Conservation (phyloP, 768 basidiomycete genomes). For the Tulasnella sp. region DNA sequence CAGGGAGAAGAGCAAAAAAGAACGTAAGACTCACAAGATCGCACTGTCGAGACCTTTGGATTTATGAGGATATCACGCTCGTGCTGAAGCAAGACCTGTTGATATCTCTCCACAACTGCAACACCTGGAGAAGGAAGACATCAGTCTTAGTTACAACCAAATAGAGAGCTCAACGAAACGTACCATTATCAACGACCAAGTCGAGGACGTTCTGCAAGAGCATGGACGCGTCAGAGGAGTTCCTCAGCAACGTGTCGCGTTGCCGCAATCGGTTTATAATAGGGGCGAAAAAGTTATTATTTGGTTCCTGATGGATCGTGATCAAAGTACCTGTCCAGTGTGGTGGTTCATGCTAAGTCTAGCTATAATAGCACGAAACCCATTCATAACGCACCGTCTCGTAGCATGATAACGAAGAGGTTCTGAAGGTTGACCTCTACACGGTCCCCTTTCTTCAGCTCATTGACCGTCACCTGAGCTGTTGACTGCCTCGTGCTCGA, state of each 20-base stretch:
- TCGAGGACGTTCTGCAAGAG: neutral
- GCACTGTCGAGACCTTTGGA: conserved; percentile 49
- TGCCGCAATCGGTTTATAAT: conserved; percentile 43
- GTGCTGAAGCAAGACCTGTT: conserved; percentile 46
- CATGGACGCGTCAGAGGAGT: neutral
- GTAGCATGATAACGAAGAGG: conserved; percentile 55
- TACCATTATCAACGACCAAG: neutral
- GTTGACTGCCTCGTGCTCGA: no score
- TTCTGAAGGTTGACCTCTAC: conserved; percentile 49
- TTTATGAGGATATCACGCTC: conserved; percentile 49
- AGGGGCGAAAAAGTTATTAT: conserved; percentile 39
- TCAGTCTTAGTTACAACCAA: neutral
- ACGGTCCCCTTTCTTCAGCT: conserved; percentile 43
- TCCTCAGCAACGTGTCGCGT: neutral
- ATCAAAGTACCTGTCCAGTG: conserved; percentile 63
- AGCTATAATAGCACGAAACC: no score
- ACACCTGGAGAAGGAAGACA: neutral
- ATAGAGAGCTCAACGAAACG: neutral
- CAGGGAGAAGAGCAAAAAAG: neutral
- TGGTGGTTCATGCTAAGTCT: no score
- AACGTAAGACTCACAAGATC: conserved; percentile 34
- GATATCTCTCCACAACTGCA: conserved; percentile 30
- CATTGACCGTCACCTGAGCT: conserved; percentile 20
- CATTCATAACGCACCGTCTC: conserved; percentile 47
- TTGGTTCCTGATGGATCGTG: conserved; percentile 39